Base-by-base conservation (phyloP, 805 yeast genomes). In the Candida ipomoeae region DNA sequence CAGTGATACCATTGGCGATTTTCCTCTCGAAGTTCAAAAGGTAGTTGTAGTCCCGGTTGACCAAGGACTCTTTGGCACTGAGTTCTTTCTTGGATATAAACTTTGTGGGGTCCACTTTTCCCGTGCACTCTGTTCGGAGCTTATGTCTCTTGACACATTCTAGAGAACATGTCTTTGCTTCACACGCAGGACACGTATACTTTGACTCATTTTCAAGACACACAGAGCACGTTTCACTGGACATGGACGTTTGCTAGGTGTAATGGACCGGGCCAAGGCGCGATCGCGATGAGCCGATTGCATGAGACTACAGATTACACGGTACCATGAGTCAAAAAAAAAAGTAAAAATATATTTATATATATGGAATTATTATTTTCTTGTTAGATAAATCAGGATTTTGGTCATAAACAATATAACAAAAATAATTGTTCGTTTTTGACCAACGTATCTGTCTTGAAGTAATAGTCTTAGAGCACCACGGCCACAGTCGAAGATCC, bases 41-140 rank as follows among this genome's bases (percentile, higher is more conserved):
- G 61, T 87, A 88, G 62, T 88, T 85, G 65, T 89, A 91, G 63
- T 91, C 97, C 53, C 97, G 68, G 61, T 90, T 89, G 6, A 90
- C 79, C 42, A 82, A 80, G 5, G 65, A 57, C 7, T 68, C 66
- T 23, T 69, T 68, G 35, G 61, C 55, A 10, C 62, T 51, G 6
- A 89, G 65, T 2, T 75, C 75, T 3, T 66, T 64, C 46, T 78
- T 73, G 0, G 81, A 59, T 0, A 87, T 68, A 61, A 82, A 89
- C 42, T 69, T 69, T 1, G 89, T 74, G 13, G 79, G 80, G 60
- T 86, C 89, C 33, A 82, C 76, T 17, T 60, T 55, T 0, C 97
- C 97, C 3, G 81, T 69, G 62, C 97, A 91, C 18, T 74, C 73
- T 7, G 78, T 68, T 46, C 78, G 78, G 5, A 56, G 59, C 65